Percentiles rank a stretch among this genome's conserved stretches.
Conservation (phyloP, 257 asterid species). For the Solanum bulbocastanum region DNA sequence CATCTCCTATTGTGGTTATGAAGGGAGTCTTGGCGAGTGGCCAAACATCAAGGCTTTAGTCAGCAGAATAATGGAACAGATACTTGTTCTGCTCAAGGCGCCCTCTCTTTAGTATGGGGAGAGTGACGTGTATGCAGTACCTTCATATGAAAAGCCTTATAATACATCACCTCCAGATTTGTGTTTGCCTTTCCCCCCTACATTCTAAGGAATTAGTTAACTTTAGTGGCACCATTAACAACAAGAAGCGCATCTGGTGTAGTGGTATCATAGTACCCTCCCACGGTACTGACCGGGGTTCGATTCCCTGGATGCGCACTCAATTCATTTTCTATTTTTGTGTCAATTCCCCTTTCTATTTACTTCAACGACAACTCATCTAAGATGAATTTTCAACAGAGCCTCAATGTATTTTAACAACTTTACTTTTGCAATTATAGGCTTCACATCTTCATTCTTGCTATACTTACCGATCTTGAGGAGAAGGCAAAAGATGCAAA, state of each 20-base stretch:
- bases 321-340: too few species aligned
- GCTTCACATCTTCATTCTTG: slow-evolving; percentile 26
- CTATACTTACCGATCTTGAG: slow-evolving; percentile 7
- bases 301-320: too few species aligned
- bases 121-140: too few species aligned
- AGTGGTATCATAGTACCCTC: slow-evolving; percentile 98
- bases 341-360: not conserved
- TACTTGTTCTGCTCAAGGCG: not conserved
- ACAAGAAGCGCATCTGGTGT: too few species aligned
- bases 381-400: not conserved
- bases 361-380: not conserved
- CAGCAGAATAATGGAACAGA: slow-evolving; percentile 58
- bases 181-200: too few species aligned
- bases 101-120: not conserved
- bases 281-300: slow-evolving; percentile 1
- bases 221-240: slow-evolving; percentile 42
- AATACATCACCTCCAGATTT: too few species aligned
- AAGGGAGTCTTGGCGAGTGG: slow-evolving; percentile 22
- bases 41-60: slow-evolving; percentile 40
- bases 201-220: too few species aligned
- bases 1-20: slow-evolving; percentile 22
- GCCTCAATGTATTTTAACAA: slow-evolving; percentile 8
- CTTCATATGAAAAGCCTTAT: too few species aligned
- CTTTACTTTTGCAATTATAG: slow-evolving; percentile 9
- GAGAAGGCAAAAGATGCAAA: slow-evolving; percentile 4